phyloP scores from a whole-genome alignment of 2,329 filamentous ascomycete species.

The Microcera coccophila region DNA sequence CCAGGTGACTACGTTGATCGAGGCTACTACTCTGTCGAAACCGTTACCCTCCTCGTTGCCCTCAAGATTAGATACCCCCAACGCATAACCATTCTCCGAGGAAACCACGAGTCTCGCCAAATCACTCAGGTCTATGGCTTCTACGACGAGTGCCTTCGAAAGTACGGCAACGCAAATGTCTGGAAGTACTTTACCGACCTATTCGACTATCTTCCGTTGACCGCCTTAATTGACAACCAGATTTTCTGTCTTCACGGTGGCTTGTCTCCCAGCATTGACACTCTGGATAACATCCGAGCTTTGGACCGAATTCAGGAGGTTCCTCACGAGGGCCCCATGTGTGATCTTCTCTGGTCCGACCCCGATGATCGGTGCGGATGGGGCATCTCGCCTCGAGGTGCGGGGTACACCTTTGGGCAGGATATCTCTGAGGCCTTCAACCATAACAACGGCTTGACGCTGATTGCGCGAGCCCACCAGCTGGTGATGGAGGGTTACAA shows the following conservation, averaged over 20 bases:
- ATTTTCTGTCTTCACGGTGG: slow-evolving; percentile 99
- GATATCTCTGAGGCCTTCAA: slow-evolving; percentile 99
- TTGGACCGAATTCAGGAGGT: slow-evolving; percentile 98
- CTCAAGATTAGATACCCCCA: slow-evolving; percentile 98
- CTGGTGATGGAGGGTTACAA: slow-evolving; percentile 99
- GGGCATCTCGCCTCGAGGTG: slow-evolving; percentile 92
- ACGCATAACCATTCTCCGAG: slow-evolving; percentile 96
- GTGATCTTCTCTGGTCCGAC: slow-evolving; percentile 95
- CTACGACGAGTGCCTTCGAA: slow-evolving; percentile 97
- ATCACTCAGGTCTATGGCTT: slow-evolving; percentile 99
- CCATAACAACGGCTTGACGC: slow-evolving; percentile 94
- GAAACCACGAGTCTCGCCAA: slow-evolving; percentile 98
- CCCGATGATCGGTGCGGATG: slow-evolving; percentile 94
- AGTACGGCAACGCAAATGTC: slow-evolving; percentile 98
- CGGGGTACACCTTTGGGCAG: slow-evolving; percentile 92
- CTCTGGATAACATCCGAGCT: slow-evolving; percentile 89
- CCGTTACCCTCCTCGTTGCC: slow-evolving; percentile 90
- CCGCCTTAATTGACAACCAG: slow-evolving; percentile 96
- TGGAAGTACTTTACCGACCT: slow-evolving; percentile 99
- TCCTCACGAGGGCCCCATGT: slow-evolving; percentile 97
- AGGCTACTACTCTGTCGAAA: slow-evolving; percentile 98
- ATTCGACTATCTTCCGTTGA: slow-evolving; percentile 96
- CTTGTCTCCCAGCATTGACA: slow-evolving; percentile 92
- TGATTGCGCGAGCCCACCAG: slow-evolving; percentile 95
- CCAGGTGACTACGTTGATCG: slow-evolving; percentile 95